These are phyloP conservation scores for Neospora caninum DNA, from an alignment of 169 alveolate genomes.

Conservation along the genomic window DNA sequence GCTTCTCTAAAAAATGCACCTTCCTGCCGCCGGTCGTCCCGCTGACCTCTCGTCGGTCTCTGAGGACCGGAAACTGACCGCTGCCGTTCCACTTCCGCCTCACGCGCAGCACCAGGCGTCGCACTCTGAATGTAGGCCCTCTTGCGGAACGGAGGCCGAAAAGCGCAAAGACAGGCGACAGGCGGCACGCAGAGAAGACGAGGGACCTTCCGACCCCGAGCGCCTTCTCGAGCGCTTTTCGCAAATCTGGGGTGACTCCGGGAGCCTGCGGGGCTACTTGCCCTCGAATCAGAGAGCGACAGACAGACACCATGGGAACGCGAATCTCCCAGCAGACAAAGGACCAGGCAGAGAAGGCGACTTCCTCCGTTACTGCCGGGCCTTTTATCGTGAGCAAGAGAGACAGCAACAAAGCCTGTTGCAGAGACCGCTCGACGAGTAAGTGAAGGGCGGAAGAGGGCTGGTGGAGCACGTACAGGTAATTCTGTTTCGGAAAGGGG, in stretches of 20 bases:
- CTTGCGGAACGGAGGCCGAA: too few species aligned
- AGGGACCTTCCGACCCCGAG: not conserved
- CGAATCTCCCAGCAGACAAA: not conserved
- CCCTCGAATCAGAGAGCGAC: not conserved
- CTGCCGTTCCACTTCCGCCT: too few species aligned
- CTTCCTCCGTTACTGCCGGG: conserved; percentile 8
- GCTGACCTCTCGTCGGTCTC: too few species aligned
- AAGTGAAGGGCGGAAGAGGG: not conserved
- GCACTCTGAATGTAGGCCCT: too few species aligned
- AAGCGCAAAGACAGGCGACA: too few species aligned
- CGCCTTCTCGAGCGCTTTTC: not conserved
- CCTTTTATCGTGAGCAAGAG: conserved; percentile 4
- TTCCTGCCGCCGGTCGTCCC: too few species aligned
- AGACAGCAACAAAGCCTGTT: not conserved
- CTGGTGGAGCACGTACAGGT: too few species aligned
- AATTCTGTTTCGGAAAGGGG: too few species aligned
- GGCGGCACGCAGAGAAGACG: not conserved
- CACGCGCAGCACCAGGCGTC: too few species aligned
- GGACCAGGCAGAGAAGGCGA: not conserved
- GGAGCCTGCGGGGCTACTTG: not conserved
- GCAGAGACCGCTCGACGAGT: not conserved
- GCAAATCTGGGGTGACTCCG: not conserved
- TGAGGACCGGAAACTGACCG: too few species aligned
- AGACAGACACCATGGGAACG: not conserved
- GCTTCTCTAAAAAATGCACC: too few species aligned